phyloP scores from a whole-genome alignment of 257 asterid genomes.

The Nicotiana noctiflora region DNA sequence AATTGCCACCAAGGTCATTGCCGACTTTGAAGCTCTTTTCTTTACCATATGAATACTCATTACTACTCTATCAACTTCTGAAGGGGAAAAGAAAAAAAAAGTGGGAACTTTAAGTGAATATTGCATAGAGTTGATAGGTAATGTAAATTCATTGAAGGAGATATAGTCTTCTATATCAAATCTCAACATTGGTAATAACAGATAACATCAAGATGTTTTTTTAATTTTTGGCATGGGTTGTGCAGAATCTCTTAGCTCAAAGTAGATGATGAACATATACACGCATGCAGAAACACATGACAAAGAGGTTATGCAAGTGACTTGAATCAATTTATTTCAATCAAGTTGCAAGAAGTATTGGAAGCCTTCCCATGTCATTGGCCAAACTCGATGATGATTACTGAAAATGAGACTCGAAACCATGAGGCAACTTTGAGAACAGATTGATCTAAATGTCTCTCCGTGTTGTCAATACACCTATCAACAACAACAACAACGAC shows the following conservation, averaged over 20 bases:
- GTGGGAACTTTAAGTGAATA: no score
- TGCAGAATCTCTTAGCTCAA: background rate
- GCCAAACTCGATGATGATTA: constrained; percentile 81
- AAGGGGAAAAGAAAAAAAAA: no score
- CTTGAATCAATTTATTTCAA: background rate
- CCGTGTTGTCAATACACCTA: constrained; percentile 55
- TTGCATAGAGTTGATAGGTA: no score
- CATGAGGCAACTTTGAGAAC: constrained; percentile 37
- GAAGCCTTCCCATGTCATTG: constrained; percentile 80
- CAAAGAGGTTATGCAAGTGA: background rate
- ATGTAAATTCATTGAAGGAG: no score
- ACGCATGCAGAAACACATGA: background rate
- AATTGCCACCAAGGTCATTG: no score
- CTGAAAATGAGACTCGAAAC: constrained; percentile 63
- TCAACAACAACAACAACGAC: background rate
- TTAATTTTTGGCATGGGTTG: background rate
- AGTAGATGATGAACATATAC: background rate
- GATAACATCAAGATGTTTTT: background rate
- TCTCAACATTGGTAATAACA: no score
- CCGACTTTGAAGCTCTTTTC: no score
- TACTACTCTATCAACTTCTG: no score
- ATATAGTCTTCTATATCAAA: no score
- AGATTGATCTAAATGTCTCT: constrained; percentile 58
- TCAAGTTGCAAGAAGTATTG: constrained; percentile 1
- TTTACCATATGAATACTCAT: no score